Base-by-base conservation (phyloP, 306 rosid species). In the Cyclanthera cordifolia region DNA sequence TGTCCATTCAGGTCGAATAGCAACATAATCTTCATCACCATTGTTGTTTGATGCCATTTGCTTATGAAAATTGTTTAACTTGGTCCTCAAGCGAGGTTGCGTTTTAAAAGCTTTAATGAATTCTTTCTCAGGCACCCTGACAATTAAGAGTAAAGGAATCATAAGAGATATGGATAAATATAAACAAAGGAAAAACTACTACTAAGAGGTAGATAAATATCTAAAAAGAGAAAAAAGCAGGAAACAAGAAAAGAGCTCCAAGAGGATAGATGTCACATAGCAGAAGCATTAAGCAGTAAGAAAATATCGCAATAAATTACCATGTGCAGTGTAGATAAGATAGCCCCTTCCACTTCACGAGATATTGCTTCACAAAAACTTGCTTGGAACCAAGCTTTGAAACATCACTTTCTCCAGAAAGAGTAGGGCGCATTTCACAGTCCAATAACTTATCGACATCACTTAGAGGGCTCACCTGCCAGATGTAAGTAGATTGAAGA, bases 1-100 rank as follows among this genome's bases (percentile, higher is more conserved):
- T 55, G 99, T 94, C 99, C 99, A 94, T 73, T 94, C 99, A 3
- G 97, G 95, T 75, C 99, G 89, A 78, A 94, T 80, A 49, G 99
- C 96, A 65, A 88, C 95, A 71, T 79, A 94, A 27, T 94, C 99
- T n/a, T 94, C 99, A 20, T 90, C 99, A 27, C 88, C 75, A 56
- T 85, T 87, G 75, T 86, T 90, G 74, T 63, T 51, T 0, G 87
- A 81, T 47, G 81, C 82, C 88, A 81, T 83, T 81, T 90, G 96
- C 75, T 89, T 93, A 63, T 94, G 82, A 79, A 90, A 94, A 77
- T 90, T 88, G 72, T 76, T 90, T 60, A 94, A 82, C 79, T 88
- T 94, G 49, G 90, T 86, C 85, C 37, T 86, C 65, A 94, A 72
- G 71, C 99, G 99, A 68, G 99, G 97, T 73, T 85, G 73, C 8